Base-by-base conservation (phyloP, 164 flowering plant genomes). In the Vitis amurensis region DNA sequence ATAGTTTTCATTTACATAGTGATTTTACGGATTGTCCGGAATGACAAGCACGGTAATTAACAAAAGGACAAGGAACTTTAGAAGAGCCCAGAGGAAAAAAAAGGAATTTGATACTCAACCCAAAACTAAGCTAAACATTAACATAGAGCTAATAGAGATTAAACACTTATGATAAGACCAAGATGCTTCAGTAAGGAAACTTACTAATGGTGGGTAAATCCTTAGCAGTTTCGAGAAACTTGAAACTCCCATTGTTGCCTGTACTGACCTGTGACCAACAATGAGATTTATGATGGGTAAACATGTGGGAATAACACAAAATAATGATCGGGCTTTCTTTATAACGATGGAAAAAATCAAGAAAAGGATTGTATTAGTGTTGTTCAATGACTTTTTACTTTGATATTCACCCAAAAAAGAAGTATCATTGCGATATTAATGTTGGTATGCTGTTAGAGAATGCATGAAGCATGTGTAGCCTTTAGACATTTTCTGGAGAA, bases 161-260 rank as follows among this genome's bases (percentile, higher is more conserved):
- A 53, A n/a, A 13, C n/a, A 12, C 56, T 53, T 14, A 61, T 61
- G 15, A 30, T 13, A 10, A 13, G 37, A 61, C 37, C 7, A 59
- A 4, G n/a, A 23, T 23, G 27, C 27, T 23, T 23, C 27, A 23
- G 27, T 23, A 23, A 23, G 27, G 27, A 19, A 52, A 80, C 94
- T 87, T 86, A 93, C 98, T 87, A 51, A 93, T 85, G 17, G 87
- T 89, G 37, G 98, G 97, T 68, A 91, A 81, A 61, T 84, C 87
- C 80, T 79, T 88, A 0, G 83, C 90, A 62, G 78, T 78, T 74
- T 90, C 91, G 6, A 93, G 83, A 75, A 91, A 89, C 85, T 78
- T 82, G 76, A 84, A 89, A 73, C 81, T 73, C 53, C 81, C 87
- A 62, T 83, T 60, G 48, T 85, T 80, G 49, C 73, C 68, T 59